Base-by-base conservation (phyloP, 23 red algal genomes). In the Pyropia yezoensis region DNA sequence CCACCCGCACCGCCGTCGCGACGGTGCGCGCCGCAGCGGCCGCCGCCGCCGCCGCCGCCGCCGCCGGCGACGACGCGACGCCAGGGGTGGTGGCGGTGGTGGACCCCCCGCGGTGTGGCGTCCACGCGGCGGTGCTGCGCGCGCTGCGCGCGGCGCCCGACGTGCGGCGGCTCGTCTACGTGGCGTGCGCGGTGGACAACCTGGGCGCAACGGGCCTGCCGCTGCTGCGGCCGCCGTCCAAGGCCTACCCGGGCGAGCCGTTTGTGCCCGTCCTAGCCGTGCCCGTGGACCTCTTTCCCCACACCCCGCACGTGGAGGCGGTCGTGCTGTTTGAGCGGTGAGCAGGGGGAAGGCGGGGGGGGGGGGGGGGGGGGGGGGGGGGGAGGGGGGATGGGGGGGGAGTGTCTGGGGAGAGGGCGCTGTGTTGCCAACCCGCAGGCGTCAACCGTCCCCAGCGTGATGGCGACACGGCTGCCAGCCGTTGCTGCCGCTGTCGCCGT, bases 221-320 rank as follows among this genome's bases (percentile, higher is more conserved):
- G 1, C 65, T 93, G 9, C 66, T 69, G 57, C 62, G 79, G 19
- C 88, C 88, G 21, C 52, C 67, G 22, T 93, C 88, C 16, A 93
- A 93, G 78, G 79, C 78, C 18, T 93, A 83, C 51, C 53, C 67
- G 17, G 65, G 81, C 30, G 73, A 77, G 57, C 88, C 88, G 23
- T 93, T 93, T 68, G 33, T 54, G 64, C 88, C 79, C 27, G 77
- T 78, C 8, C 51, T 71, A 14, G 88, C 88, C 25, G 70, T 72
- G 29, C 77, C 69, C 25, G 49, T 85, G 2, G 88, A 93, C 64
- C 74, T 93, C 4, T 93, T 93, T 61, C 88, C 88, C 6, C 77
- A 93, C n/a, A 93, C 88, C 20, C 69, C 74, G 56, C 78, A 84
- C 56, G 73, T 66, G 11, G 88, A 93, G 66, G 52, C 83, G 14